Conservation (phyloP, 257 asterid genomes). For the Handroanthus guayacan region DNA sequence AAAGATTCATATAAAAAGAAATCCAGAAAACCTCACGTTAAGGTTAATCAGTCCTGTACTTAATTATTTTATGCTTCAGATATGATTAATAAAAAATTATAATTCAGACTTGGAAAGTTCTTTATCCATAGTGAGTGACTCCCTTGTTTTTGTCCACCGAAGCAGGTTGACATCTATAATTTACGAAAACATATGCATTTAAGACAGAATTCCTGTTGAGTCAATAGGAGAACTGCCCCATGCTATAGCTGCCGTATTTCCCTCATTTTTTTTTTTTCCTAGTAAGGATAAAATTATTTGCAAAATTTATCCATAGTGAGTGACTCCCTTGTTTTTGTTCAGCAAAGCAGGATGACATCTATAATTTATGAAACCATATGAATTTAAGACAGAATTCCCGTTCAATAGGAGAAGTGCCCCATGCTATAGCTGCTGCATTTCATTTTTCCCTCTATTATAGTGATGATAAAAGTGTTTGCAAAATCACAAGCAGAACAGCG, state of each 20-base stretch:
- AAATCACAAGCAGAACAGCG: constrained; percentile 3
- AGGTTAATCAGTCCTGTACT: background rate
- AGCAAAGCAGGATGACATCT: background rate
- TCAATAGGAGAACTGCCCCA: background rate
- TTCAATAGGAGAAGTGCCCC: background rate
- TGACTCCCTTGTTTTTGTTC: background rate
- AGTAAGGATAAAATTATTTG: background rate
- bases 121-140: background rate
- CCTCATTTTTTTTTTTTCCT: background rate
- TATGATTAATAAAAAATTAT: background rate
- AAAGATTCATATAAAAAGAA: background rate
- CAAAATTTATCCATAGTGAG: background rate
- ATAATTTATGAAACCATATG: background rate
- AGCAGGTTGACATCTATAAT: background rate
- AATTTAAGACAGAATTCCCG: background rate
- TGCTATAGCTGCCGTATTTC: constrained; percentile 8
- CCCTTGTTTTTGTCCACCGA: background rate
- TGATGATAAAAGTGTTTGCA: too few species aligned
- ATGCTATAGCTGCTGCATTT: constrained; percentile 8
- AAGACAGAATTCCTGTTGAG: constrained; percentile 7
- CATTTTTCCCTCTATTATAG: too few species aligned
- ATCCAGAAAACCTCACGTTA: background rate
- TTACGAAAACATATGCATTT: background rate
- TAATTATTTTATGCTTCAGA: background rate
- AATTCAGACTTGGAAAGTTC: constrained; percentile 3